Evolutionary conservation across 305 asterid genomes (phyloP), one percentile per base, ranked within the genome.

Genomic region (Nicotiana rustica): DNA sequence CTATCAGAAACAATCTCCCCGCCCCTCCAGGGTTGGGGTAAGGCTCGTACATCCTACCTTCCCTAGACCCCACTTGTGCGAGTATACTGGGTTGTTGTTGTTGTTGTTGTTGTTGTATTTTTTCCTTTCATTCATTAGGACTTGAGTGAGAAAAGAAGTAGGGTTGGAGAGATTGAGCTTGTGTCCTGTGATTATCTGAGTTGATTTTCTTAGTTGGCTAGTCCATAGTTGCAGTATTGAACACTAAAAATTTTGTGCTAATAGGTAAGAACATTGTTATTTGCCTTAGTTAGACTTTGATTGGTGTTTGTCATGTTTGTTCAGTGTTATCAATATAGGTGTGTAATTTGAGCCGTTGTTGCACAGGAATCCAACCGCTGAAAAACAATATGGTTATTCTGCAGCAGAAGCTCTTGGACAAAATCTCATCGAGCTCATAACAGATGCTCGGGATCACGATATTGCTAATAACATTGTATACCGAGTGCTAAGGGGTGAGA

Each of bases 281-380:
- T 47, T 75, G 79, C 15, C 80, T 52, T 29, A 49, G 41, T 75
- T 75, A 52, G 66, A 76, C 15, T 76, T 76, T 6, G 18, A 76
- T 15, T 52, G 66, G 65, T 76, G 66, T 76, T 55, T 29, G 44
- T 29, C 18, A 29, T 6, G 8, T 65, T 64, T 76, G 29, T 55
- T 55, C n/a, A 31, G 31, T 52, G 66, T 76, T 76, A 55, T 55
- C 29, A 75, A 76, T 29, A 52, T 76, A 76, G 80, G 80, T 29
- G 9, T 76, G 49, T 76, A 76, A 76, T 52, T 15, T 55, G 80
- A 55, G 80, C 60, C 12, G 17, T 70, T 68, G 56, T 86, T 61
- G 73, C 87, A 83, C 89, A 95, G 99, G 99, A 93, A 95, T 83
- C 85, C 78, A 85, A 91, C 86, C 83, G 98, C 98, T 15, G 98